These are phyloP conservation scores for Verticillium nonalfalfae DNA, from an alignment of 2,329 filamentous ascomycete species.

Conservation along the genomic window DNA sequence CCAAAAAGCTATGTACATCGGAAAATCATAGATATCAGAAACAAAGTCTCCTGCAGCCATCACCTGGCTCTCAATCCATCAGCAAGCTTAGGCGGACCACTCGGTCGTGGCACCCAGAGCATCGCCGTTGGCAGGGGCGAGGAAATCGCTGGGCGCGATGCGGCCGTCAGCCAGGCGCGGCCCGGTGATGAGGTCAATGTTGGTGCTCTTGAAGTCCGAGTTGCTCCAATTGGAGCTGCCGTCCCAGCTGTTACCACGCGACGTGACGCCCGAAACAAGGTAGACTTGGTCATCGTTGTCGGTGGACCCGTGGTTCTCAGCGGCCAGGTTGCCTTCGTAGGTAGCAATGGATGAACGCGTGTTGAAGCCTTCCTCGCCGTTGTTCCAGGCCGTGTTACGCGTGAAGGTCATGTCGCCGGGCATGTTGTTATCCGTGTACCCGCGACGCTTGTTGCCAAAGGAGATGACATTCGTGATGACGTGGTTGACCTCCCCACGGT, in stretches of 20 bases:
- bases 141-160: constrained; percentile 8
- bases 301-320: constrained; percentile 4
- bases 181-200: constrained; percentile 3
- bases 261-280: constrained; percentile 4
- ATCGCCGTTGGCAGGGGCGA: constrained; percentile 5
- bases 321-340: constrained; percentile 9
- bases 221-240: neutral
- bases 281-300: constrained; percentile 3
- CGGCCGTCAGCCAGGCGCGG: constrained; percentile 7
- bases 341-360: constrained; percentile 5
- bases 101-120: constrained; percentile 6
- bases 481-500: constrained; percentile 30
- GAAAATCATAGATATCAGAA: neutral
- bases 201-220: constrained; percentile 7
- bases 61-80: neutral
- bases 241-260: constrained; percentile 7
- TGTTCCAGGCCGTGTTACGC: constrained; percentile 38
- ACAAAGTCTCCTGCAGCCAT: neutral
- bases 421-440: constrained; percentile 40
- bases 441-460: constrained; percentile 34
- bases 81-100: neutral
- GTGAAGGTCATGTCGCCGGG: constrained; percentile 28
- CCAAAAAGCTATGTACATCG: neutral
- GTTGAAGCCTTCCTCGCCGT: constrained; percentile 31
- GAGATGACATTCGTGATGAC: constrained; percentile 37